These are phyloP conservation scores for Blepharisma japonicum DNA, from an alignment of 73 alveolate genomes.

Conservation along the genomic window DNA sequence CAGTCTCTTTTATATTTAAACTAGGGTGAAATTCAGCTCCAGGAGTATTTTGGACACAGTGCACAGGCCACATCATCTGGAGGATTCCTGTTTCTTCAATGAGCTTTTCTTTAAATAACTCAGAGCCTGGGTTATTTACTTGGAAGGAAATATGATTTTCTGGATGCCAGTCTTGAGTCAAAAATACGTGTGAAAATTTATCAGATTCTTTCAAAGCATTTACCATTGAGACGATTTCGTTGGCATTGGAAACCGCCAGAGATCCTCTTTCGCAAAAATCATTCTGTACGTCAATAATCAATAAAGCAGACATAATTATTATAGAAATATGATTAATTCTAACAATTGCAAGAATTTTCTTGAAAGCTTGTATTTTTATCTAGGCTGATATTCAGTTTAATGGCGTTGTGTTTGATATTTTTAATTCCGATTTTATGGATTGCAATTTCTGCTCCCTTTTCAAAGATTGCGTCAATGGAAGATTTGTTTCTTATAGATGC, in stretches of 20 bases:
- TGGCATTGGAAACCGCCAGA: slow-evolving; percentile 70
- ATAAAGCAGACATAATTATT: slow-evolving; percentile 65
- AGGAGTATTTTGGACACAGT: slow-evolving; percentile 78
- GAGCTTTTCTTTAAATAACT: slow-evolving; percentile 34
- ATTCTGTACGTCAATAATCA: slow-evolving; percentile 91
- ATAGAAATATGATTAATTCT: too few relatives aligned
- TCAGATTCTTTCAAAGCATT: slow-evolving; percentile 62
- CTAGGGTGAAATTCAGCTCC: slow-evolving; percentile 89
- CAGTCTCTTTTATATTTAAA: slow-evolving; percentile 59
- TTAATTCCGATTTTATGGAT: too few relatives aligned
- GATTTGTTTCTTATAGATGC: too few relatives aligned
- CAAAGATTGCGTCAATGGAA: too few relatives aligned
- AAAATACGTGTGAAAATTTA: slow-evolving; percentile 56
- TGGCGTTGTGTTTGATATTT: too few relatives aligned
- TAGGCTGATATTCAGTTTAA: too few relatives aligned
- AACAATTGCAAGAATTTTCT: too few relatives aligned
- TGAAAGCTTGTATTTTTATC: too few relatives aligned
- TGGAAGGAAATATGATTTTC: slow-evolving; percentile 78
- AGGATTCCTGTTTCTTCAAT: slow-evolving; percentile 44
- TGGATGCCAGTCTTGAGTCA: slow-evolving; percentile 92
- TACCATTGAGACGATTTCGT: slow-evolving; percentile 74
- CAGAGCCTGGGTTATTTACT: slow-evolving; percentile 61
- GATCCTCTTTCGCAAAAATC: slow-evolving; percentile 98
- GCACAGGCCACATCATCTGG: slow-evolving; percentile 90
- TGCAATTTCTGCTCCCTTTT: too few relatives aligned